phyloP scores from a whole-genome alignment of 1,284 basidiomycete species.

The Melanopsichium pennsylvanicum region DNA sequence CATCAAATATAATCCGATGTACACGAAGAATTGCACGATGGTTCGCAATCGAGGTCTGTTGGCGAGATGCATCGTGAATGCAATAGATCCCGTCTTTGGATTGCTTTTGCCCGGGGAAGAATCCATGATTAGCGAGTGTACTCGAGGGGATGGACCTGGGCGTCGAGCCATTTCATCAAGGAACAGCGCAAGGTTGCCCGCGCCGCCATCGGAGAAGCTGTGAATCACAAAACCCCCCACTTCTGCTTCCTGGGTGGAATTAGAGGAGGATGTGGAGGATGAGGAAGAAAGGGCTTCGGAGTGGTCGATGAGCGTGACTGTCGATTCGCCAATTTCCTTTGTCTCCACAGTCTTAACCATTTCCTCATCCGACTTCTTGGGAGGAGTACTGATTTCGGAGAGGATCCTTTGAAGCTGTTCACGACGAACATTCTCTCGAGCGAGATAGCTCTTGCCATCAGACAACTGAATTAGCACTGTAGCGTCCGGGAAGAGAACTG shows the following conservation, averaged over 20 bases:
- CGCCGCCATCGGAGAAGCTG: constrained; percentile 57
- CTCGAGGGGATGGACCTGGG: constrained; percentile 6
- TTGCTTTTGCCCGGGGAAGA: constrained; percentile 51
- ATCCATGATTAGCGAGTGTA: constrained; percentile 49
- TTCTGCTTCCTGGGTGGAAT: constrained; percentile 1
- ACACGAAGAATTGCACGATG: constrained; percentile 31
- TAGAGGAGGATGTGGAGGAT: constrained; percentile 7
- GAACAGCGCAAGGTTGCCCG: constrained; percentile 43
- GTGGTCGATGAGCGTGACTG: constrained; percentile 35
- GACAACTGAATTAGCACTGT: constrained; percentile 58
- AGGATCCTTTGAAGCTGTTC: constrained; percentile 24
- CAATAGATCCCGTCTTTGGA: constrained; percentile 34
- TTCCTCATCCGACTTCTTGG: background rate
- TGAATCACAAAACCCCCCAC: constrained; percentile 29
- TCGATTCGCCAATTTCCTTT: constrained; percentile 41
- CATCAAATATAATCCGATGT: constrained; percentile 32
- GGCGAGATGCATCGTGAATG: constrained; percentile 53
- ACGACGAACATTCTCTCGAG: constrained; percentile 16
- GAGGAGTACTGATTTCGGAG: constrained; percentile 14
- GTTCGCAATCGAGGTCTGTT: constrained; percentile 35
- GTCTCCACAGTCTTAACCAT: background rate
- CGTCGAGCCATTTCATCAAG: constrained; percentile 27
- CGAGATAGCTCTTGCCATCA: constrained; percentile 43
- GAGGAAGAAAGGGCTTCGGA: constrained; percentile 16
- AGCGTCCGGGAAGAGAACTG: constrained; percentile 50